A percentile compares a stretch with the other conserved stretches of the same genome.
Evolutionary conservation across 176 grass and related monocot species (phyloP).

Genomic region (Rhynchospora tenuis): DNA sequence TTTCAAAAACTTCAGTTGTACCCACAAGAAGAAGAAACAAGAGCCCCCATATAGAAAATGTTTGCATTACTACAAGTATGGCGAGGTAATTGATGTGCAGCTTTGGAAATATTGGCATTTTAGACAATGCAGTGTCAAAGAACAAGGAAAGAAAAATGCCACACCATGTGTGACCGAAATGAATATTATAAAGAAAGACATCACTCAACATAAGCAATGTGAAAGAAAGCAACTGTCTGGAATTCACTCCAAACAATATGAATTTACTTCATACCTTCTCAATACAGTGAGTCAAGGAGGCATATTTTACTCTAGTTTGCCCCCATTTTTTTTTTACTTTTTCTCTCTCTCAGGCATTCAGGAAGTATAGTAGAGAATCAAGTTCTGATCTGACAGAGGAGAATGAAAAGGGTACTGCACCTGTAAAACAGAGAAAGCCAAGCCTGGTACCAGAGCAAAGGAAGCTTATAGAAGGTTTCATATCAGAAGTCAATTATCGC

Average conservation of each 20-base stretch:
- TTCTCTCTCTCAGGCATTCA: neutral
- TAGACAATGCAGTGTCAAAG: neutral
- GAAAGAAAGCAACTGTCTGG: neutral
- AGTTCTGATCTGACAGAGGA: conserved; percentile 12
- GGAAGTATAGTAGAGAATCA: neutral
- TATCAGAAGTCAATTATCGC: conserved; percentile 47
- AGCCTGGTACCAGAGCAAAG: conserved; percentile 25
- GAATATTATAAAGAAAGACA: neutral
- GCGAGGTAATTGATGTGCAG: conserved; percentile 36
- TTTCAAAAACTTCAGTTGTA: neutral
- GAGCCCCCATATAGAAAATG: neutral
- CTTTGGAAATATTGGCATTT: neutral
- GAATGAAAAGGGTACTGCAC: neutral
- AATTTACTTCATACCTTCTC: neutral
- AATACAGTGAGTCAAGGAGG: neutral
- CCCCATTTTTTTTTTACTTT: neutral
- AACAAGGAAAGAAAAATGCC: neutral
- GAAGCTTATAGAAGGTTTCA: conserved; percentile 51
- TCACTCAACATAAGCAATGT: neutral
- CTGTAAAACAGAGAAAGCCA: conserved; percentile 1
- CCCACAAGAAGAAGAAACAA: neutral
- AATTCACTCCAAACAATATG: neutral
- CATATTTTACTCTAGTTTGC: neutral
- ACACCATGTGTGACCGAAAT: neutral
- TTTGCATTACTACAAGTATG: conserved; percentile 20